Evolutionary conservation across 148 eudicot species (phyloP).

Genomic region (Rhododendron kiyosumense): DNA sequence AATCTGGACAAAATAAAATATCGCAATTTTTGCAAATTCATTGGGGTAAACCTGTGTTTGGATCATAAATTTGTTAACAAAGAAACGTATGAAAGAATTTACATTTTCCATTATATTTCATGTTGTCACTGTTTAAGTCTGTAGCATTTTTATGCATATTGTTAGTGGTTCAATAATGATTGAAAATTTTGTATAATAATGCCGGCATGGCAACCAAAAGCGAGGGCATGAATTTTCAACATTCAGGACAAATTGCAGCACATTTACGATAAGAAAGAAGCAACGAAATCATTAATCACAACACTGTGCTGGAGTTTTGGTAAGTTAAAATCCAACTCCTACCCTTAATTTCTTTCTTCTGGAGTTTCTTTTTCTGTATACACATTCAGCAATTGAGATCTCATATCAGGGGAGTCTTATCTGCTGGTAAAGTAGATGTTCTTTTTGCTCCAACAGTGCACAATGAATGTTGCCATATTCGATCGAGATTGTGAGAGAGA

Average conservation of each 20-base stretch:
- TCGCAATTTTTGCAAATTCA: too few species aligned
- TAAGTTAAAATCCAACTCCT: background rate
- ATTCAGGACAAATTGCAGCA: background rate
- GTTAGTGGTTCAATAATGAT: background rate
- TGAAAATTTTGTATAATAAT: too few species aligned
- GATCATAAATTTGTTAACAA: background rate
- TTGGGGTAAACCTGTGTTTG: background rate
- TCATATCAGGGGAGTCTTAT: too few species aligned
- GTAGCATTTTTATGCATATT: background rate
- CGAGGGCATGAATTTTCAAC: background rate
- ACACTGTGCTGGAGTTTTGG: background rate
- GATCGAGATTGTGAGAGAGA: background rate
- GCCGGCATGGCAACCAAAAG: background rate
- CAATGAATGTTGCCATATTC: too few species aligned
- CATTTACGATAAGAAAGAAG: background rate
- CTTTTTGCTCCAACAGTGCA: too few species aligned
- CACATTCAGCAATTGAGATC: background rate
- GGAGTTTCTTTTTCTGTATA: background rate
- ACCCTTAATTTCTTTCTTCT: background rate
- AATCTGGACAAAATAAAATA: too few species aligned
- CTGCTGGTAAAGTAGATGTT: too few species aligned
- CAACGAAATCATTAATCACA: background rate
- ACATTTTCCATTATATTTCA: background rate
- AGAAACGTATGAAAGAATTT: too few species aligned
- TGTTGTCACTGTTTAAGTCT: too few species aligned